A percentile compares a stretch with the other conserved stretches of the same genome.
phyloP scores from a whole-genome alignment of 352 stramenopile species.

The Salisapilia sapeloensis region DNA sequence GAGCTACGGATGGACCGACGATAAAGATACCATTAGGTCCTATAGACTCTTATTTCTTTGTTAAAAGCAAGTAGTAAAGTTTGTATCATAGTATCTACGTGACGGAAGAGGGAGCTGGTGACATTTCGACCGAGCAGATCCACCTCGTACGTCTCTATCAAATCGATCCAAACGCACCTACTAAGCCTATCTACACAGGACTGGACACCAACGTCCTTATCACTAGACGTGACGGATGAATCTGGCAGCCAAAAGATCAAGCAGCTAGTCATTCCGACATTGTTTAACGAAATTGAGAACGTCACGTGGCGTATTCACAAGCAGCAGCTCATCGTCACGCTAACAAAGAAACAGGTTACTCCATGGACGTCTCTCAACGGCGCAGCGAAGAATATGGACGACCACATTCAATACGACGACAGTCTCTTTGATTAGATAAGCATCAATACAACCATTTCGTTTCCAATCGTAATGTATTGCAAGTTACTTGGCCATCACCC shows the following conservation, averaged over 20 bases:
- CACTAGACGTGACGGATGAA: slow-evolving; percentile 35
- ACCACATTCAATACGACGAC: slow-evolving; percentile 76
- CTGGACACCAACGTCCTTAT: slow-evolving; percentile 66
- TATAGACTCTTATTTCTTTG: slow-evolving; percentile 1
- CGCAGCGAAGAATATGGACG: slow-evolving; percentile 62
- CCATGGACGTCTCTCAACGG: slow-evolving; percentile 70
- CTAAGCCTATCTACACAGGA: slow-evolving; percentile 14
- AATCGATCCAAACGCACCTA: too few relatives aligned
- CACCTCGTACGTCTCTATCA: slow-evolving; percentile 20
- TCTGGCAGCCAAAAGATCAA: slow-evolving; percentile 20
- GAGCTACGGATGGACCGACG: slow-evolving; percentile 66
- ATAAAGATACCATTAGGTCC: slow-evolving; percentile 42
- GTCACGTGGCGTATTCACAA: slow-evolving; percentile 38
- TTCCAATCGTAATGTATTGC: too few relatives aligned
- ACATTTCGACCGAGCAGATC: slow-evolving; percentile 40
- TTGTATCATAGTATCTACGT: slow-evolving; percentile 44
- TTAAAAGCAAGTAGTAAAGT: not conserved
- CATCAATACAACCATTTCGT: too few relatives aligned
- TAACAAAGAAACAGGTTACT: slow-evolving; percentile 34
- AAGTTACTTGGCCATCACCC: slow-evolving; percentile 42
- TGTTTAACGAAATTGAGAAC: slow-evolving; percentile 51
- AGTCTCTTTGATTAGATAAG: slow-evolving; percentile 63
- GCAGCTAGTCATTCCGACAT: slow-evolving; percentile 51
- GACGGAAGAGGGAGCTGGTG: slow-evolving; percentile 28
- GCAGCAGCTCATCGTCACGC: slow-evolving; percentile 45